Conservation (phyloP, 306 rosid genomes). For the Prosopis cineraria region DNA sequence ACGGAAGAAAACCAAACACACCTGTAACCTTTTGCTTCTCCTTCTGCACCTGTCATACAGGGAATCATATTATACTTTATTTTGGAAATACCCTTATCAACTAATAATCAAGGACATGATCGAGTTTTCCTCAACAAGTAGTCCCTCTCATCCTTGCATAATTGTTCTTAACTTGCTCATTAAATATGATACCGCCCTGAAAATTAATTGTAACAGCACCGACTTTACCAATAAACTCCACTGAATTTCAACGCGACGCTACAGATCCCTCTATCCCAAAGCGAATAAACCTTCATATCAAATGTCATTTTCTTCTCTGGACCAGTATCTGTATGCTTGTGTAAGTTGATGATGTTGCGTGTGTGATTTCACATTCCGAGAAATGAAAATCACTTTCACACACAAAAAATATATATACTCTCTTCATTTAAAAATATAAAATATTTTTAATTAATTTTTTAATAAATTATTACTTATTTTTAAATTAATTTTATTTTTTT, state of each 20-base stretch:
- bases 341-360: too few species aligned
- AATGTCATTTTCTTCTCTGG: neutral
- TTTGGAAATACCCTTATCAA: neutral
- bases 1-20: too few species aligned
- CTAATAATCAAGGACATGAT: neutral
- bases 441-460: too few species aligned
- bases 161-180: neutral
- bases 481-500: too few species aligned
- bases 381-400: too few species aligned
- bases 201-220: neutral
- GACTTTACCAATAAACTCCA: neutral
- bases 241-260: neutral
- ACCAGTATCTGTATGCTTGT: neutral
- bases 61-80: neutral
- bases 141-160: neutral
- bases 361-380: too few species aligned
- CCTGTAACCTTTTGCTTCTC: neutral
- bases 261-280: neutral
- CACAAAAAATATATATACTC: too few species aligned
- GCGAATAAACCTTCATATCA: neutral
- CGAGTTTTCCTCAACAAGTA: neutral
- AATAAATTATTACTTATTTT: too few species aligned
- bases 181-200: neutral
- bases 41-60: neutral
- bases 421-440: too few species aligned